Evolutionary conservation across 228 moss, liverwort and hornwort species (phyloP).

Genomic region (Sphagnum magellanicum): DNA sequence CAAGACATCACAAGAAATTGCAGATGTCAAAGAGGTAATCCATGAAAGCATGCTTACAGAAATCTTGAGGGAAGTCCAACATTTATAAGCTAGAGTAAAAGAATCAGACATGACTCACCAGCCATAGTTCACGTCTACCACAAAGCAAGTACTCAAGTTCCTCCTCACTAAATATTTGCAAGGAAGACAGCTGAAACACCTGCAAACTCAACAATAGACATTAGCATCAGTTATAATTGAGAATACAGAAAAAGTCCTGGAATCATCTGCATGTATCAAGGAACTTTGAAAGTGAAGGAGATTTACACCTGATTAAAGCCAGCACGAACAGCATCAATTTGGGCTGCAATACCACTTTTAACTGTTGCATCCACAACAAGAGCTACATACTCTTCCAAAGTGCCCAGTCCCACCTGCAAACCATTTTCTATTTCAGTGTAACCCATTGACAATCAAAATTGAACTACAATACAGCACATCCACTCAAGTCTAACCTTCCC

Average conservation of each 20-base stretch:
- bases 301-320: constrained; percentile 77
- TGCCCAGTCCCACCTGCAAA: constrained; percentile 67
- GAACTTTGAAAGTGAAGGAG: background rate
- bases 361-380: constrained; percentile 85
- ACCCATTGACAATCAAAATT: background rate
- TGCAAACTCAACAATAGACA: constrained; percentile 16
- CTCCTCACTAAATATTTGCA: constrained; percentile 88
- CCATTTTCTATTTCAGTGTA: background rate
- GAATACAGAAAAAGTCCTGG: background rate
- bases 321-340: constrained; percentile 75
- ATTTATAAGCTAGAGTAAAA: background rate
- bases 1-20: background rate
- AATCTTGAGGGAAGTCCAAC: too few relatives aligned
- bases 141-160: constrained; percentile 90
- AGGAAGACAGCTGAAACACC: constrained; percentile 84
- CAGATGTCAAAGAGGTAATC: background rate
- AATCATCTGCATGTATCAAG: background rate
- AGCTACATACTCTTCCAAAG: constrained; percentile 75
- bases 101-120: constrained; percentile 34
- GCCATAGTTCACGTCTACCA: constrained; percentile 87
- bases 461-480: constrained; percentile 3
- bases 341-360: constrained; percentile 66
- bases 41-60: too few relatives aligned
- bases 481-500: background rate
- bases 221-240: background rate